Conservation (phyloP, 2,329 filamentous ascomycete species). For the Claviceps spartinae region DNA sequence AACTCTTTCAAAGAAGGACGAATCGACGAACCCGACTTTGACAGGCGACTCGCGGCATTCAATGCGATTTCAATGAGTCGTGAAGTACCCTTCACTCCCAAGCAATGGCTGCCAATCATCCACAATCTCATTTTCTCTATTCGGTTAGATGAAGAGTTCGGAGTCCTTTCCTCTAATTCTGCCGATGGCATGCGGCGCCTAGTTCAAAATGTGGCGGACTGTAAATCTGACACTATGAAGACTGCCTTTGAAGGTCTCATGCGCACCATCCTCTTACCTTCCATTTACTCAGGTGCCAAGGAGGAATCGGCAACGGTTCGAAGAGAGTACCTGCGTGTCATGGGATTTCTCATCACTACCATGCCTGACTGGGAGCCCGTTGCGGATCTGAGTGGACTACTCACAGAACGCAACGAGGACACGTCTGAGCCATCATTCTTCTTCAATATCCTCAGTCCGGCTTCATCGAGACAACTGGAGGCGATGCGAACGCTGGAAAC, state of each 20-base stretch:
- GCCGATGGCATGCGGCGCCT: constrained; percentile 70
- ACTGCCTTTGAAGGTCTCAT: constrained; percentile 44
- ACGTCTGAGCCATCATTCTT: constrained; percentile 62
- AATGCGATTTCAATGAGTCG: constrained; percentile 51
- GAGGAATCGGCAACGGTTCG: constrained; percentile 75
- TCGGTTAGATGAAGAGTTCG: constrained; percentile 74
- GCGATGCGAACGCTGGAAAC: constrained; percentile 65
- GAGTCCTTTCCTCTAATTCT: constrained; percentile 67
- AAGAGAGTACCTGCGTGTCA: constrained; percentile 64
- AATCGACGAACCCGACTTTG: constrained; percentile 80
- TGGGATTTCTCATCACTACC: constrained; percentile 62
- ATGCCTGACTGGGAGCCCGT: constrained; percentile 59
- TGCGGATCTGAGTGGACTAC: constrained; percentile 57
- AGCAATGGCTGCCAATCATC: constrained; percentile 77
- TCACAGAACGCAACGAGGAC: constrained; percentile 51
- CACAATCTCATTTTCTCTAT: constrained; percentile 86
- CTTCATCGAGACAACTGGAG: constrained; percentile 71
- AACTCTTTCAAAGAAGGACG: constrained; percentile 64
- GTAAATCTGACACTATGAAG: constrained; percentile 18
- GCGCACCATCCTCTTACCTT: constrained; percentile 53
- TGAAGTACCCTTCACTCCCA: constrained; percentile 45
- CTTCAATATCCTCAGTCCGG: constrained; percentile 80
- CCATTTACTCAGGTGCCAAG: constrained; percentile 61
- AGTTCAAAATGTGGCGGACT: constrained; percentile 46
- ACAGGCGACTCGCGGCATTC: constrained; percentile 67